Percentiles rank a stretch among this genome's conserved stretches.
Evolutionary conservation across 2,329 filamentous ascomycete genomes (phyloP).

Genomic region (Sporothrix pallida): DNA sequence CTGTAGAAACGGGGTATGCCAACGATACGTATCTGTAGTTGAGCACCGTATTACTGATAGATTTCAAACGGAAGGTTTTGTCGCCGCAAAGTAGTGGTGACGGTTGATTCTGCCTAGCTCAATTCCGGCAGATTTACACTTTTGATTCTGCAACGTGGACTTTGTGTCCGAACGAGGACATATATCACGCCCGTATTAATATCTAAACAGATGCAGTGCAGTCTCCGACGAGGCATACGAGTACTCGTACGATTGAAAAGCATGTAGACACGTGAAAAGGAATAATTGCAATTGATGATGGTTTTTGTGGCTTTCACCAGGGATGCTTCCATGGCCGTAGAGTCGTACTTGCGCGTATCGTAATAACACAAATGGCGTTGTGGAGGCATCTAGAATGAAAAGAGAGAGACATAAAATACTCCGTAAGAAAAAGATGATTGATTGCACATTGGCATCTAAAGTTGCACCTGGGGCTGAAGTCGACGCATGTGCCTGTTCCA

Average conservation of each 20-base stretch:
- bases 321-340: not conserved
- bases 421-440: no score
- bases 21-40: not conserved
- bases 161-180: not conserved
- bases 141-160: not conserved
- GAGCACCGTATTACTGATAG: no score
- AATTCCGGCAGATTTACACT: not conserved
- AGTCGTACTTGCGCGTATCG: constrained; percentile 10
- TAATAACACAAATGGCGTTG: constrained; percentile 16
- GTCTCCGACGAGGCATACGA: not conserved
- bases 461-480: constrained; percentile 4
- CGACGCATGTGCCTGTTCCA: constrained; percentile 19
- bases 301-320: not conserved
- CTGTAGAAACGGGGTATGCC: not conserved
- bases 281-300: not conserved
- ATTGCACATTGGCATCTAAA: constrained; percentile 12
- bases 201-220: constrained; percentile 17
- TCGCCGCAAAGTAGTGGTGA: not conserved
- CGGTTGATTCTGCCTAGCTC: not conserved
- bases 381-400: constrained; percentile 1
- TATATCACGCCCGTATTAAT: constrained; percentile 23
- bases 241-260: not conserved
- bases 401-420: no score
- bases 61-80: not conserved
- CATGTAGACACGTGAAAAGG: not conserved